Evolutionary conservation across 2,329 filamentous ascomycete species (phyloP).

Genomic region (Neopestalotiopsis sp.): DNA sequence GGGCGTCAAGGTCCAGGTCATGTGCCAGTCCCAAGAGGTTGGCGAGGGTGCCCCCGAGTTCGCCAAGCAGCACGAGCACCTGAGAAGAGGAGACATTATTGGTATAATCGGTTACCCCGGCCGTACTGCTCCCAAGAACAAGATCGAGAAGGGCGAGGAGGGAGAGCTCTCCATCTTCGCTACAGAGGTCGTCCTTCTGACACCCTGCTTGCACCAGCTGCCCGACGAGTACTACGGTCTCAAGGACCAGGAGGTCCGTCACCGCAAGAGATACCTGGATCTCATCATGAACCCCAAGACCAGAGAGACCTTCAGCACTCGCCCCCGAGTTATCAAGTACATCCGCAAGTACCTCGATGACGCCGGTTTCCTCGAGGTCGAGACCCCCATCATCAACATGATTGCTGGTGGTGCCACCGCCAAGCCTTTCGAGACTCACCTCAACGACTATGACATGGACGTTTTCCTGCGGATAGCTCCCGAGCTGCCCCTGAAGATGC

Average conservation of each 20-base stretch:
- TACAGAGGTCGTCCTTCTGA: slow-evolving; percentile 81
- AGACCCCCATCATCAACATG: slow-evolving; percentile 97
- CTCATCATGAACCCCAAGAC: slow-evolving; percentile 94
- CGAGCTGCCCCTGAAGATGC: slow-evolving; percentile 96
- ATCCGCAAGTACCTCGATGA: slow-evolving; percentile 89
- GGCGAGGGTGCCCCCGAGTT: slow-evolving; percentile 72
- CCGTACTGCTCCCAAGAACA: slow-evolving; percentile 87
- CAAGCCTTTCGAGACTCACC: slow-evolving; percentile 91
- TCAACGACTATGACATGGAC: slow-evolving; percentile 95
- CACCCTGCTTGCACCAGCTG: slow-evolving; percentile 89
- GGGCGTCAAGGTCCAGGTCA: slow-evolving; percentile 80
- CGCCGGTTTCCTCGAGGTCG: slow-evolving; percentile 88
- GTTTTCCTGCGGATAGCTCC: slow-evolving; percentile 95
- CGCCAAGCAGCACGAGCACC: slow-evolving; percentile 85
- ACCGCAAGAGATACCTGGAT: slow-evolving; percentile 92
- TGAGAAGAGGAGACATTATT: slow-evolving; percentile 91
- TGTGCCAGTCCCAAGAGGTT: slow-evolving; percentile 86
- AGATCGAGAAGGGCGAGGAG: slow-evolving; percentile 76
- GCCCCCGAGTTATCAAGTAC: slow-evolving; percentile 87
- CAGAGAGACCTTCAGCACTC: slow-evolving; percentile 81
- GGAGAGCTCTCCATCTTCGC: slow-evolving; percentile 96
- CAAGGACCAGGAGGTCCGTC: slow-evolving; percentile 92
- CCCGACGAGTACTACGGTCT: slow-evolving; percentile 93
- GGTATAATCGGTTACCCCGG: slow-evolving; percentile 86
- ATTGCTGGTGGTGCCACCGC: slow-evolving; percentile 90